A percentile compares a stretch with the other conserved stretches of the same genome.
These are phyloP conservation scores for Tilletiopsis washingtonensis DNA, from an alignment of 1,284 basidiomycete species.

Conservation along the genomic window DNA sequence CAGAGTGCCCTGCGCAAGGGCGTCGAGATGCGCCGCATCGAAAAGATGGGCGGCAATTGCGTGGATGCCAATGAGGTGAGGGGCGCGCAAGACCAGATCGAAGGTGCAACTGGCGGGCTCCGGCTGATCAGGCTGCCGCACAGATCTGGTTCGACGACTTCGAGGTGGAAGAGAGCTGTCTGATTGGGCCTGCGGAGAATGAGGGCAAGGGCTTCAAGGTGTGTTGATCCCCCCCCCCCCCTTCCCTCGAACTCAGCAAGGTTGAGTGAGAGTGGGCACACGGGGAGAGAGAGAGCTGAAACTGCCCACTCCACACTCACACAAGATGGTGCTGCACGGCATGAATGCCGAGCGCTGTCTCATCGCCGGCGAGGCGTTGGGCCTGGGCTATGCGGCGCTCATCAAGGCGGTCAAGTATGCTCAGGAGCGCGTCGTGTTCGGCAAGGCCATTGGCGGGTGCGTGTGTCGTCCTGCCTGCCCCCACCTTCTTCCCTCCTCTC, in stretches of 20 bases:
- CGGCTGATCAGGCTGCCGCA: too few species aligned
- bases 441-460: conserved; percentile 38
- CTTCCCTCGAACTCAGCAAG: too few species aligned
- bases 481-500: too few species aligned
- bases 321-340: conserved; percentile 31
- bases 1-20: conserved; percentile 16
- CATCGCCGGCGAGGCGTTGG: conserved; percentile 50
- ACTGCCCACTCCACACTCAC: too few species aligned
- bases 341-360: conserved; percentile 50
- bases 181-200: conserved; percentile 47
- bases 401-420: conserved; percentile 31
- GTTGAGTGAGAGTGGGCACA: too few species aligned
- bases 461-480: too few species aligned
- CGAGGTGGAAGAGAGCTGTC: conserved; percentile 31
- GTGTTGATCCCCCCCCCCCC: too few species aligned
- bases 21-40: conserved; percentile 41
- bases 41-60: conserved; percentile 49
- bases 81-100: not conserved
- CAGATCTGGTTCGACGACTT: conserved; percentile 48
- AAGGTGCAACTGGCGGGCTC: not conserved
- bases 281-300: too few species aligned
- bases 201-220: conserved; percentile 50
- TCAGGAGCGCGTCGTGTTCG: conserved; percentile 37
- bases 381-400: conserved; percentile 34
- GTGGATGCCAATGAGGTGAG: conserved; percentile 47